Conservation (phyloP, 805 yeast genomes). For the Kodamaea restingae region DNA sequence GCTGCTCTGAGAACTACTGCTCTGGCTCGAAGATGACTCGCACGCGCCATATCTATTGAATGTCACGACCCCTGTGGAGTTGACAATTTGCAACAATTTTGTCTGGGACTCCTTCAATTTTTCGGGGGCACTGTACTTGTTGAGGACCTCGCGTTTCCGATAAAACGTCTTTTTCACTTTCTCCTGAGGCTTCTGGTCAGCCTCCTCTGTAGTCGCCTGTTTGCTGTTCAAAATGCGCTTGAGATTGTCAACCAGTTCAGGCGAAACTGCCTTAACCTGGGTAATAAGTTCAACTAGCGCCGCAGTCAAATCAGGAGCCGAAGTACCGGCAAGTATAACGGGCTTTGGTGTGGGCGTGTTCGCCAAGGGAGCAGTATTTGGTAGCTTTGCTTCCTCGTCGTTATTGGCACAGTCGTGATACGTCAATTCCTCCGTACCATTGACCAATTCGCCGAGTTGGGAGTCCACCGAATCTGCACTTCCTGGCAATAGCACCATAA, state of each 20-base stretch:
- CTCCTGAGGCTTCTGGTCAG: not conserved
- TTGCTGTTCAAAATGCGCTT: not conserved
- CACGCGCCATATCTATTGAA: conserved; percentile 14
- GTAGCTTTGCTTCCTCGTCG: not conserved
- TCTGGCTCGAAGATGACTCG: conserved; percentile 12
- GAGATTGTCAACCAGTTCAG: not conserved
- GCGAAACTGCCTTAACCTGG: not conserved
- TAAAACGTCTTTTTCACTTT: conserved; percentile 12
- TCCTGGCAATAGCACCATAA: not conserved
- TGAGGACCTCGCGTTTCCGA: conserved; percentile 19
- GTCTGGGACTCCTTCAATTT: conserved; percentile 18
- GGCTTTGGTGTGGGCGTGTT: no score
- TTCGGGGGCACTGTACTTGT: conserved; percentile 10
- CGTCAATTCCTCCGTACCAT: conserved; percentile 16
- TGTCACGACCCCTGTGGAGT: conserved; percentile 16
- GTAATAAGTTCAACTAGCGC: no score
- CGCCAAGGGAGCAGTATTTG: no score
- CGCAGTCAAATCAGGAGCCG: not conserved
- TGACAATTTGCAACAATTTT: conserved; percentile 20
- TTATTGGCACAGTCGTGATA: conserved; percentile 4
- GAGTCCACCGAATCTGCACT: conserved; percentile 13
- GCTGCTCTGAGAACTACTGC: conserved; percentile 9
- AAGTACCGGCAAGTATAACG: not conserved
- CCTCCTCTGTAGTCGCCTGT: no score
- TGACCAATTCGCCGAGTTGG: conserved; percentile 13